Evolutionary conservation across 352 stramenopile genomes (phyloP).

Genomic region (Globisporangium paroecandrum): DNA sequence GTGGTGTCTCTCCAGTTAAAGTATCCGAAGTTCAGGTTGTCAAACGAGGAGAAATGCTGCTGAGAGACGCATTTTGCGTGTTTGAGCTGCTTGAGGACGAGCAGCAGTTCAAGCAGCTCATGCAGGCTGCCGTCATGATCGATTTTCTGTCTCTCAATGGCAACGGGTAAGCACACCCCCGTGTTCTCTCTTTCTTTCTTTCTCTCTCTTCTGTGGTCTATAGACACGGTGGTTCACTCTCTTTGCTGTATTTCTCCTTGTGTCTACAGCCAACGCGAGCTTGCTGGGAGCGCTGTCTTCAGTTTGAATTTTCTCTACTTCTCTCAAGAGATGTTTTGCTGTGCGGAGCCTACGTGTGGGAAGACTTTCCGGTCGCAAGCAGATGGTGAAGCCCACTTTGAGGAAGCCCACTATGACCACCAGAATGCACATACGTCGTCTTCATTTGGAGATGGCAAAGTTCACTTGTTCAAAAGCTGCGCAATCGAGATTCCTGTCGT

Average conservation of each 20-base stretch:
- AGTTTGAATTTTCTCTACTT: conserved; percentile 77
- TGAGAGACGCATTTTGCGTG: conserved; percentile 38
- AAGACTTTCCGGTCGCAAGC: conserved; percentile 29
- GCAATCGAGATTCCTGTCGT: conserved; percentile 60
- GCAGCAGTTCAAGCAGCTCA: conserved; percentile 36
- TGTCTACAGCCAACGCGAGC: neutral
- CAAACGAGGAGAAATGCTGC: conserved; percentile 31
- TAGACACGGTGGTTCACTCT: neutral
- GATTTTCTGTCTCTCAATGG: conserved; percentile 22
- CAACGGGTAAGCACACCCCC: neutral
- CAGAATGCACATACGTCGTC: neutral
- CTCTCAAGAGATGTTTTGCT: conserved; percentile 49
- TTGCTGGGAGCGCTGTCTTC: conserved; percentile 46
- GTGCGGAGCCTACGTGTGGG: conserved; percentile 30
- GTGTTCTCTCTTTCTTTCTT: neutral
- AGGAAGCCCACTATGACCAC: conserved; percentile 23
- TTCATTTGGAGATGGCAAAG: neutral
- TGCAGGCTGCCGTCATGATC: conserved; percentile 43
- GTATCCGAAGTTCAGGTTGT: conserved; percentile 31
- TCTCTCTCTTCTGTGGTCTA: neutral
- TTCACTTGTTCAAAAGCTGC: conserved; percentile 41
- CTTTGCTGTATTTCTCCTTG: neutral
- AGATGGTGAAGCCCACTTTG: conserved; percentile 35
- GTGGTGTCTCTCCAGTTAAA: conserved; percentile 26
- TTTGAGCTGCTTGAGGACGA: conserved; percentile 41